Conservation (phyloP, 148 eudicot genomes). For the Rhododendron griersonianum region DNA sequence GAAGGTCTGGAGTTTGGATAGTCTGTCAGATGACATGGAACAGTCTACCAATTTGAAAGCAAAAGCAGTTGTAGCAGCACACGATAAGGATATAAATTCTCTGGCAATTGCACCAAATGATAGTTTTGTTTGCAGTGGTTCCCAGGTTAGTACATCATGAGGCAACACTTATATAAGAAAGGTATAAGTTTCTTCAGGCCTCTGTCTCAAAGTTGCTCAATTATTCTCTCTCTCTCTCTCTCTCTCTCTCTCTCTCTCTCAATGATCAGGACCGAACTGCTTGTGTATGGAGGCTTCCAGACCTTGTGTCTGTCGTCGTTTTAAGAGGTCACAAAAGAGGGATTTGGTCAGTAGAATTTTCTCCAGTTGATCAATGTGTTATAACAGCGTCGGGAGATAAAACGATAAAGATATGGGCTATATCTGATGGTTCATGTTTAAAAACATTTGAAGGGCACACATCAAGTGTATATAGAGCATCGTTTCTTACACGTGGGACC, state of each 20-base stretch:
- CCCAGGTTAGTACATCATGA: conserved; percentile 59
- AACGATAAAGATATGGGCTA: conserved; percentile 88
- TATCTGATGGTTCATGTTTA: conserved; percentile 88
- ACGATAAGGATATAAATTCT: conserved; percentile 89
- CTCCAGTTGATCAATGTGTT: conserved; percentile 93
- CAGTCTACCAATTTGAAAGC: conserved; percentile 56
- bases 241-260: conserved; percentile 3
- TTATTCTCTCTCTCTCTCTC: not conserved
- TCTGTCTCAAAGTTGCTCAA: not conserved
- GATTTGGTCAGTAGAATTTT: conserved; percentile 93
- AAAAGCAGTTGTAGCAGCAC: conserved; percentile 87
- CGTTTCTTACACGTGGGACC: conserved; percentile 72
- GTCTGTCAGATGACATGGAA: conserved; percentile 35
- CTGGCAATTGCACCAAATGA: conserved; percentile 89
- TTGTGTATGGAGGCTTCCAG: conserved; percentile 85
- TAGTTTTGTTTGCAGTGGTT: conserved; percentile 85
- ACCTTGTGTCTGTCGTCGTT: conserved; percentile 58
- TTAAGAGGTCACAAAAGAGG: conserved; percentile 94
- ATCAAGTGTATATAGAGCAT: conserved; percentile 84
- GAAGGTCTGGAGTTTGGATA: conserved; percentile 87
- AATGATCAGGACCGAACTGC: conserved; percentile 86
- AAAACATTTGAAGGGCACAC: conserved; percentile 97
- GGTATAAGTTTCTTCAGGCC: not conserved
- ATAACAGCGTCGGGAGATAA: conserved; percentile 95
- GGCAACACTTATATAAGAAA: not conserved